These are phyloP conservation scores for Hymenoscyphus fraxineus DNA, from an alignment of 2,329 filamentous ascomycete genomes.

Conservation along the genomic window DNA sequence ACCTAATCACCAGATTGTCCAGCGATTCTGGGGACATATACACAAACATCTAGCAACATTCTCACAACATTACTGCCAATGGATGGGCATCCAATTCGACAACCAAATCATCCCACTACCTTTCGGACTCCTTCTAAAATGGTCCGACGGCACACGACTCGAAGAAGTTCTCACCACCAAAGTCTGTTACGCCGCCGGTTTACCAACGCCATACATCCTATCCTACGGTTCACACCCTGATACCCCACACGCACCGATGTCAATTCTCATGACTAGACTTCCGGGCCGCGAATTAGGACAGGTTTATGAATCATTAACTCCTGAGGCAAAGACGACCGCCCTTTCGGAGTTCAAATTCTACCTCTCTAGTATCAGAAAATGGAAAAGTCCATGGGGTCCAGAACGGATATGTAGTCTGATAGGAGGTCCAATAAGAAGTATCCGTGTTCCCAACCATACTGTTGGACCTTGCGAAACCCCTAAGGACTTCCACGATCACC, in stretches of 20 bases:
- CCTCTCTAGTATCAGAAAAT: constrained; percentile 36
- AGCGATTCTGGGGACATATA: constrained; percentile 32
- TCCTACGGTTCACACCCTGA: constrained; percentile 36
- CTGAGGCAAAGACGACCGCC: constrained; percentile 34
- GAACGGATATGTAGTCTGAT: constrained; percentile 21
- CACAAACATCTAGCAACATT: constrained; percentile 32
- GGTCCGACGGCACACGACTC: constrained; percentile 36
- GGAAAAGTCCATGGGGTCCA: constrained; percentile 30
- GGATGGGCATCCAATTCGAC: constrained; percentile 28
- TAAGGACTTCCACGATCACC: constrained; percentile 23
- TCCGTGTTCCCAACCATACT: constrained; percentile 20
- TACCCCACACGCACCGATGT: constrained; percentile 31
- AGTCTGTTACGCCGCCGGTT: constrained; percentile 35
- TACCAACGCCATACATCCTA: constrained; percentile 37
- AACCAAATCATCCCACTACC: constrained; percentile 36
- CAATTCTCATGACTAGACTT: constrained; percentile 42
- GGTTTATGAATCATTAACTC: constrained; percentile 28
- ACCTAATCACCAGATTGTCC: constrained; percentile 20
- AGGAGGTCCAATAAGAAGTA: constrained; percentile 23
- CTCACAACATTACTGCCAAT: constrained; percentile 35
- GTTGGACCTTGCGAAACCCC: constrained; percentile 22
- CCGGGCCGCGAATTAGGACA: constrained; percentile 36
- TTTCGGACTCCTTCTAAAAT: constrained; percentile 40
- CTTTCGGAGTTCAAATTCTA: constrained; percentile 36
- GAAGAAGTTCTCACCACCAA: constrained; percentile 38